Base-by-base conservation (phyloP, 257 asterid genomes). In the Ligustrum vulgare region DNA sequence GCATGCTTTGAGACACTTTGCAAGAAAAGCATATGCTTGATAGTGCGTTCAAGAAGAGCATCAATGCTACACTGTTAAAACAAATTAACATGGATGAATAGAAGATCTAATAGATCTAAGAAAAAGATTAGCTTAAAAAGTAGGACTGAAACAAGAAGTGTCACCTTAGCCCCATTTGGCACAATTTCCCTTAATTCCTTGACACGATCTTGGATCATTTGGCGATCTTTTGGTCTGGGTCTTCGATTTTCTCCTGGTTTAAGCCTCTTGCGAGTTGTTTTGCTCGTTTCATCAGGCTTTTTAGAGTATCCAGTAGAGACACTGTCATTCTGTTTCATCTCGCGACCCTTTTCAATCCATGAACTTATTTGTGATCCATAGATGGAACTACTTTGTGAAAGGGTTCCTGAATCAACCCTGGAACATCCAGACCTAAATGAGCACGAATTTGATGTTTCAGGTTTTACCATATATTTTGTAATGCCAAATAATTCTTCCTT, bases 141-240 rank as follows among this genome's bases (percentile, higher is more conserved):
- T 58, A 31, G 28, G 11, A 32, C 18, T 56, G 23, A 63, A 33
- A 15, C 5, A 37, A 31, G 34, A 80, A 22, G 72, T 64, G 47
- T 63, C 67, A 91, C 97, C 95, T 91, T 91, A 58, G 87, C 91
- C 32, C 92, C 93, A 70, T 88, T 89, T 36, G 97, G 97, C 76
- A 91, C 93, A 64, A 91, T 88, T 77, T 89, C 97, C 81, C 97
- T 79, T 45, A 91, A 84, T 73, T 91, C 97, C 82, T 91, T 90
- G 28, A 91, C 96, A 4, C 97, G 94, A 77, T 91, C 97, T 88
- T 91, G 97, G 80, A 91, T 91, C 97, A 91, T 88, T 81, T 91
- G 97, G n/a, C 97, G 90, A 81, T 91, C 97, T 71, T 87, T 91
- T 3, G 97, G 96, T 75, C 97, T 82, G 34, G 96, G 97, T 60